A percentile compares a stretch with the other conserved stretches of the same genome.
Evolutionary conservation across 2,329 filamentous ascomycete species (phyloP).

Genomic region (Cordyceps farinosa): DNA sequence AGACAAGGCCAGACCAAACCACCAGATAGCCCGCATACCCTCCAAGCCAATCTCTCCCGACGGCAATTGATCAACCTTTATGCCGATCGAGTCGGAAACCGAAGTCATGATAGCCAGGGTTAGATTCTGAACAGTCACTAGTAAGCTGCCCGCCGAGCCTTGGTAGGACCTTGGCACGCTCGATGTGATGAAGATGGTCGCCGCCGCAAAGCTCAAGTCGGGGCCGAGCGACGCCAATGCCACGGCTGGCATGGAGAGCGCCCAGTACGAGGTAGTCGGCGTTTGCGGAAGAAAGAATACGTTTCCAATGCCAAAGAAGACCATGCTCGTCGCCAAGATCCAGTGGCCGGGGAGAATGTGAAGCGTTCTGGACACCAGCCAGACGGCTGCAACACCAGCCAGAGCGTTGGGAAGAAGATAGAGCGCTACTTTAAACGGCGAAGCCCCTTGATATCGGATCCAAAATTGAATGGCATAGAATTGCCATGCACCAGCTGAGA

Average conservation of each 20-base stretch:
- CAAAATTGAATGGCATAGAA: slow-evolving; percentile 39
- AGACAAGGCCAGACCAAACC: slow-evolving; percentile 18
- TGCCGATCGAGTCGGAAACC: slow-evolving; percentile 33
- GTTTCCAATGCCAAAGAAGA: slow-evolving; percentile 21
- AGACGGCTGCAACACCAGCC: slow-evolving; percentile 42
- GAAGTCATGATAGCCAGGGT: slow-evolving; percentile 40
- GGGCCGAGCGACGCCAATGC: slow-evolving; percentile 44
- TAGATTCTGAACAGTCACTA: slow-evolving; percentile 46
- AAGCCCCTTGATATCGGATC: slow-evolving; percentile 34
- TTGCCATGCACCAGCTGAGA: slow-evolving; percentile 28
- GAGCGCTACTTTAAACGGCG: slow-evolving; percentile 38
- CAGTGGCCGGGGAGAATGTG: slow-evolving; percentile 43
- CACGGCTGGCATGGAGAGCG: slow-evolving; percentile 41
- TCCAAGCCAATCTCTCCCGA: slow-evolving; percentile 17
- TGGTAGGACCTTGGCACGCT: slow-evolving; percentile 45
- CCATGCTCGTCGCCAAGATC: slow-evolving; percentile 43
- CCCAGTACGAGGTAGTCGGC: slow-evolving; percentile 40
- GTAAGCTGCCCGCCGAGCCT: slow-evolving; percentile 41
- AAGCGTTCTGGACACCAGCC: slow-evolving; percentile 43
- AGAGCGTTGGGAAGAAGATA: slow-evolving; percentile 44
- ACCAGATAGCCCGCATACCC: slow-evolving; percentile 19
- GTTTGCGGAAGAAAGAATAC: slow-evolving; percentile 30
- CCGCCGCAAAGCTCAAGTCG: slow-evolving; percentile 44
- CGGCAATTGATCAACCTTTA: slow-evolving; percentile 13
- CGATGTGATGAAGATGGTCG: slow-evolving; percentile 46